Conservation (phyloP, 345 rosid genomes). For the Syzygium jambos region DNA sequence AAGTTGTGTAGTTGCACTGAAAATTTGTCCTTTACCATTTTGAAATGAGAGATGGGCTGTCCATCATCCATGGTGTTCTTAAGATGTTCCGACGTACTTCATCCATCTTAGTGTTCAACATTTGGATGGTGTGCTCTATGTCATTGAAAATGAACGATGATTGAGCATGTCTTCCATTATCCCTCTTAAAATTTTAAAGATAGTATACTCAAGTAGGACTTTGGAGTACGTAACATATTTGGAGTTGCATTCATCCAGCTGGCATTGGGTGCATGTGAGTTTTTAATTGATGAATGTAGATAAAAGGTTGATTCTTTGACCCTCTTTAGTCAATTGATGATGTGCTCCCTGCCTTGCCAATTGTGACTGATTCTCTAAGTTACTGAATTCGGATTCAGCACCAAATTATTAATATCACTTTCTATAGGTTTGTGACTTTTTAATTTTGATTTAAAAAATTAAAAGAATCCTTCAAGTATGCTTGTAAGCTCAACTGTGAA, state of each 20-base stretch:
- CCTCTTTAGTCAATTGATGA: not conserved
- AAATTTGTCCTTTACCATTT: not conserved
- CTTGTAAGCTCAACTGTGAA: not conserved
- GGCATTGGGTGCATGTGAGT: not conserved
- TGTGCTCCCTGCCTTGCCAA: not conserved
- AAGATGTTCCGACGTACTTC: not conserved
- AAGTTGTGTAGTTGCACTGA: not conserved
- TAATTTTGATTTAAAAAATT: not conserved
- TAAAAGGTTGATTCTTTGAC: not conserved
- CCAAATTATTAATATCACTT: not conserved
- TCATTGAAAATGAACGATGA: not conserved
- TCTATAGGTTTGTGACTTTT: not conserved
- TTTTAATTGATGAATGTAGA: not conserved
- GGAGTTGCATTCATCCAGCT: not conserved
- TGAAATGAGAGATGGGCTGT: not conserved
- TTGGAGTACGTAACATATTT: not conserved
- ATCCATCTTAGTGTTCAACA: not conserved
- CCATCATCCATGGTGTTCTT: not conserved
- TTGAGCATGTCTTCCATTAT: not conserved
- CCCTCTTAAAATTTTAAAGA: not conserved
- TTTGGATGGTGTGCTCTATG: not conserved
- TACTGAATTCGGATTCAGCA: not conserved
- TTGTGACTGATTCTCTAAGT: not conserved
- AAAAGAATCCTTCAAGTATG: not conserved
- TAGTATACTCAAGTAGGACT: not conserved